Evolutionary conservation across 768 basidiomycete genomes (phyloP), one percentile per base, ranked within the genome.

Genomic region (Phanerodontia chrysosporium): DNA sequence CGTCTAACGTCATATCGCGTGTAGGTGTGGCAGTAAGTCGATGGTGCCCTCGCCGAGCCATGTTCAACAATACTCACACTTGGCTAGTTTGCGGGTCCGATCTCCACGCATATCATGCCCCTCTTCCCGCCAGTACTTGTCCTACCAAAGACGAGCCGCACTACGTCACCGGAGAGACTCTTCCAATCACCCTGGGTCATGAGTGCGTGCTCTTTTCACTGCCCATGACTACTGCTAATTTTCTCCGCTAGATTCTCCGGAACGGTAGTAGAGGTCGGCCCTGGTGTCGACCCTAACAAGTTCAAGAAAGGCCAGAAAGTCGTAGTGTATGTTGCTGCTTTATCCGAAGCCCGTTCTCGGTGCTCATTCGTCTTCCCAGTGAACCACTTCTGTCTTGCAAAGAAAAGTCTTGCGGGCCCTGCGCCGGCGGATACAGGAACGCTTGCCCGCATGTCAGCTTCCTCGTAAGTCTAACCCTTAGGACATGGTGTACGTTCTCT

Each of bases 71-170:
- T 18, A 29, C 21, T 29, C 8, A 30, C 49, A 57, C 9, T 22
- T n/a, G 24, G 4, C 58, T 53, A 72, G 78, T 80, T 55, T 81
- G 79, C 57, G 79, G 80, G 9, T 76, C 74, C 45, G 81, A 82
- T 60, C 66, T 82, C 10, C 79, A 82, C 59, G 76, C 78, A 16
- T 80, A 74, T 54, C 61, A 73, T 21, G 63, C 64, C 1, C 58
- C 59, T 28, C 57, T 72, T 32, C 60, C 70, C 51, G 67, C 64
- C 54, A 52, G 9, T 29, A 27, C 45, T 22, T 71, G 69, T 49
- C 71, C 77, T 21, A 73, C 71, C 16, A 52, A 56, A 9, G 69
- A 72, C 7, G 60, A 65, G 18, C 72, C 77, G 5, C 71, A 79
- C 62, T 64, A 65, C 6, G 44, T 76, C 16, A 76, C 78, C 0